Base-by-base conservation (phyloP, 1,139 yeast genomes). In the Geotrichum aggregatum region DNA sequence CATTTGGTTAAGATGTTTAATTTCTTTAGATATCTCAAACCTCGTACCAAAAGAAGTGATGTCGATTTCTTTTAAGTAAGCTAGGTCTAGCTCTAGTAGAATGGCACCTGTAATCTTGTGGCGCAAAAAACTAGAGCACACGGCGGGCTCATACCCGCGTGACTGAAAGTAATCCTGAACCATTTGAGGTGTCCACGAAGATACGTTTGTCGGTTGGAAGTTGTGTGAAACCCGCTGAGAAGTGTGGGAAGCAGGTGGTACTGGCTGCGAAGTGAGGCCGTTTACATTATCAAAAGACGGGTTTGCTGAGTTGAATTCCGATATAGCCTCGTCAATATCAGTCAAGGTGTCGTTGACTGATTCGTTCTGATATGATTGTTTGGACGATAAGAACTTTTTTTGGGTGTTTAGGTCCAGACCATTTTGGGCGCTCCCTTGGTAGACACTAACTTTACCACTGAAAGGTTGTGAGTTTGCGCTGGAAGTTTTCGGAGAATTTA, bases 1-100 rank as follows among this genome's bases (percentile, higher is more conserved):
- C 7, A 58, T 58, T 31, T 62, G 57, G 48, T 58, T 62, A 10
- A 91, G 76, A 44, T 81, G 78, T 66, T 87, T 95, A 63, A 92
- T 91, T 66, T 87, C 96, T 66, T 88, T 88, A 67, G 83, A 83
- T 42, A 94, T 80, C 68, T 91, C 96, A 70, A 89, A 92, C 56
- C 99, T 76, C 1, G 97, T 91, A 21, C 99, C 99, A 72, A 92
- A 92, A 2, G 96, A 87, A 52, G 82, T 78, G 50, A 92, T 92
- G 58, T 91, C 98, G 55, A 92, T 74, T 68, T 92, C 98, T 66
- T 92, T 92, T 63, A 92, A 76, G 63, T 87, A 87, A 1, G 88
- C 79, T 59, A 91, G 76, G 64, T 91, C 97, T 59, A 94, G 76
- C 66, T 91, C 96, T 52, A 92, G 74, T 49, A 92, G 71, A 49